Evolutionary conservation across 176 grass and related monocot genomes (phyloP).

Genomic region (Carex myosuroides): DNA sequence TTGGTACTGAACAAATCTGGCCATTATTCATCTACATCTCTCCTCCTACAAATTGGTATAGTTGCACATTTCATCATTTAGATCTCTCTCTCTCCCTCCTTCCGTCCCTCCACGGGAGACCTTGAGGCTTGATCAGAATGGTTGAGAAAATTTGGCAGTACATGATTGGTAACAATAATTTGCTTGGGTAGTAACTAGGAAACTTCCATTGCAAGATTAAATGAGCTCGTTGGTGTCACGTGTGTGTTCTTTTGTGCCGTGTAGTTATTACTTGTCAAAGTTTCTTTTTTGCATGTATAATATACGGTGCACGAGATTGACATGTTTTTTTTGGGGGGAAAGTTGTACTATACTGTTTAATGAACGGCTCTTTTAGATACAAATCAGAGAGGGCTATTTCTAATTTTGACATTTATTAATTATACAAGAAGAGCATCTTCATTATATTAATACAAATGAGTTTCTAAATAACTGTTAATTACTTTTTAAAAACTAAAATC

Average conservation of each 20-base stretch:
- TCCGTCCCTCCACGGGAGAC: background rate
- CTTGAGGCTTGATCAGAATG: background rate
- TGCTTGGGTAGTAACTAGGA: background rate
- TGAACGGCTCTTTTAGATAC: too few relatives aligned
- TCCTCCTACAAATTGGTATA: background rate
- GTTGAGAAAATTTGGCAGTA: background rate
- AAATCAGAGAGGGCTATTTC: too few relatives aligned
- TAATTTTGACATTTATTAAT: too few relatives aligned
- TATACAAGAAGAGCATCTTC: too few relatives aligned
- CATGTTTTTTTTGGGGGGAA: too few relatives aligned
- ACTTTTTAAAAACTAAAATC: too few relatives aligned
- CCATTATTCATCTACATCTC: background rate
- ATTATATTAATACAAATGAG: too few relatives aligned
- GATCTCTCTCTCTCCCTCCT: background rate
- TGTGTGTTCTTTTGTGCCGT: background rate
- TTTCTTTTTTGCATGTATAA: background rate
- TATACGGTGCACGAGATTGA: background rate
- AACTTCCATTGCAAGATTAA: background rate
- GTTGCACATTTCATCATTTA: background rate
- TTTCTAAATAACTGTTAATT: too few relatives aligned
- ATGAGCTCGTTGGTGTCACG: background rate
- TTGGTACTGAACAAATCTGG: background rate
- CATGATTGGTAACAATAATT: background rate
- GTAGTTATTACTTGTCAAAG: background rate
- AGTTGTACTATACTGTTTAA: background rate